Base-by-base conservation (phyloP, 768 basidiomycete species). In the Serendipita vermifera region DNA sequence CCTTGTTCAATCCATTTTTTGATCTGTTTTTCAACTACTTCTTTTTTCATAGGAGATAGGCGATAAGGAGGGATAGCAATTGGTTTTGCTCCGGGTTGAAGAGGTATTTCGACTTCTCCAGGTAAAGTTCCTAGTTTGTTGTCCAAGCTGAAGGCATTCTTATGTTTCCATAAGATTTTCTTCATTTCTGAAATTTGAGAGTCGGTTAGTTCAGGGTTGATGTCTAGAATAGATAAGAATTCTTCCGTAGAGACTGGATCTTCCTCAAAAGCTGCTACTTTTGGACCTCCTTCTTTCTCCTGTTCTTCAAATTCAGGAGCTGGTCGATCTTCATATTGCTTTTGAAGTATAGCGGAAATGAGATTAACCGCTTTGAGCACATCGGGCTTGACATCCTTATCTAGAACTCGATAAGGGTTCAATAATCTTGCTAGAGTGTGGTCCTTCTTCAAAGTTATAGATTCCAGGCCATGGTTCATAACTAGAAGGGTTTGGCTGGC, bases 1-100 rank as follows among this genome's bases (percentile, higher is more conserved):
- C 65, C 72, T 3, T 62, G 57, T 15, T 62, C 51, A 5, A 73
- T 58, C 71, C 71, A 73, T 58, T 55, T 33, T 3, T 67, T 60
- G 39, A 67, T 60, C 38, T 68, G 66, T 39, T 67, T 62, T 31
- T 67, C 64, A 14, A 68, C 67, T 6, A 63, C 59, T 38, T 63
- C 61, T 5, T 63, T 17, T 33, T 64, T 66, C 0, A 59, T 61
- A 0, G 64, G 68, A 0, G 66, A 68, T 0, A 60, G 53, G 0
- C 51, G 5, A 48, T 66, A 68, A 41, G 62, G 62, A 1, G 65
- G 68, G 2, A 64, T 15, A 0, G 65, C 63, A 9, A 66, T 55
- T 0, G 60, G 62, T 15, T 62, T 35, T 0, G 63, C 59, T 1
- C 60, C 70, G 2, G 57, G 61, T 27, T 62, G 58, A 20, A 71